These are phyloP conservation scores for Fragaria nilgerrensis DNA, from an alignment of 306 rosid genomes.

Conservation along the genomic window DNA sequence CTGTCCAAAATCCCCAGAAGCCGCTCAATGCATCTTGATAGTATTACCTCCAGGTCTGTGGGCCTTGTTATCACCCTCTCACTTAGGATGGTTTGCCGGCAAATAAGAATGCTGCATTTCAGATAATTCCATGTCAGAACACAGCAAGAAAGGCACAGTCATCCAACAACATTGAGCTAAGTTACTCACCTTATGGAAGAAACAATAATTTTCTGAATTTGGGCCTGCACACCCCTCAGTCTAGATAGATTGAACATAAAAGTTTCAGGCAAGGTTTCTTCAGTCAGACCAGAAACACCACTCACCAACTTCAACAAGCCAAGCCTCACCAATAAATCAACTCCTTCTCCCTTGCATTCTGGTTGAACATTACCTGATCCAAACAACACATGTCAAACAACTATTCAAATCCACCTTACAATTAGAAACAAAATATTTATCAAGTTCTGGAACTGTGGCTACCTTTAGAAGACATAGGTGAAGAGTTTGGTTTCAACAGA, in stretches of 20 bases:
- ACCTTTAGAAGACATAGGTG: constrained; percentile 31
- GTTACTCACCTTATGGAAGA: constrained; percentile 58
- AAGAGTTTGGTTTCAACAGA: constrained; percentile 41
- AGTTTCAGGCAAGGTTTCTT: constrained; percentile 71
- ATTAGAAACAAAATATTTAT: background rate
- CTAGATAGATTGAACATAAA: constrained; percentile 60
- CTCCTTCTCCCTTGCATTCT: constrained; percentile 73
- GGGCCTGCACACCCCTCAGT: constrained; percentile 85
- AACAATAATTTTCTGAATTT: constrained; percentile 80
- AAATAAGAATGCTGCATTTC: constrained; percentile 74
- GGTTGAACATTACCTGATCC: constrained; percentile 56
- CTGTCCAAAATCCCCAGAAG: constrained; percentile 53
- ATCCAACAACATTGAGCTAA: background rate
- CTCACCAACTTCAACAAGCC: constrained; percentile 73
- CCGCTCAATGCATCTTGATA: constrained; percentile 43
- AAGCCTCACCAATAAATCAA: constrained; percentile 72
- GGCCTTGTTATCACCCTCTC: constrained; percentile 47
- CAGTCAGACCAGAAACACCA: constrained; percentile 62
- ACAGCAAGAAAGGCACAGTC: background rate
- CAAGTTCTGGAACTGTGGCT: constrained; percentile 34
- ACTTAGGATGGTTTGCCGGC: constrained; percentile 73
- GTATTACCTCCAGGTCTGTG: constrained; percentile 47
- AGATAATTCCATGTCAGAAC: background rate
- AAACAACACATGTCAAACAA: constrained; percentile 8
- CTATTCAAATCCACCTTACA: background rate